phyloP scores from a whole-genome alignment of 805 yeast species.

The Candida berthetii region DNA sequence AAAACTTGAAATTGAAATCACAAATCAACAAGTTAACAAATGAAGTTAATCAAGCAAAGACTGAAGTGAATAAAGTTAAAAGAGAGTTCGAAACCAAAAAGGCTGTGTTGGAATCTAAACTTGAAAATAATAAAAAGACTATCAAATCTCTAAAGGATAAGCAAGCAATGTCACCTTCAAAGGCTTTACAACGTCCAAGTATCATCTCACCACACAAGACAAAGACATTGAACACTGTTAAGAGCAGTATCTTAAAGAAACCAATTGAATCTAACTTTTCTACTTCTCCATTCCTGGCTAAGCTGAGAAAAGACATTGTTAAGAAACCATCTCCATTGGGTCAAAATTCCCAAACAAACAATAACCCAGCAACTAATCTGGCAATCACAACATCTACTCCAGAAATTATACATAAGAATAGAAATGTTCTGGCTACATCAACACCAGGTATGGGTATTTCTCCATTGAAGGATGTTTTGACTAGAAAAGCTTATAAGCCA shows the following conservation, averaged over 20 bases:
- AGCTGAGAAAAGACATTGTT: neutral
- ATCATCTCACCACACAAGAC: constrained; percentile 11
- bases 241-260: constrained; percentile 4
- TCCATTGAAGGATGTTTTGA: constrained; percentile 13
- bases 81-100: constrained; percentile 26
- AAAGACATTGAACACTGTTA: neutral
- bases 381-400: constrained; percentile 9
- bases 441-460: constrained; percentile 18
- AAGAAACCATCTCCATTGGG: no score
- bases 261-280: constrained; percentile 11
- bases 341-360: no score
- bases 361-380: neutral
- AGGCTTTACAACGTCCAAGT: constrained; percentile 2
- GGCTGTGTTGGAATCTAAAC: constrained; percentile 27
- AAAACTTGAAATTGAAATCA: constrained; percentile 25
- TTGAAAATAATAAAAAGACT: constrained; percentile 26
- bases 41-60: constrained; percentile 22
- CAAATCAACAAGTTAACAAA: constrained; percentile 26
- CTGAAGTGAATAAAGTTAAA: constrained; percentile 22
- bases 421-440: constrained; percentile 16
- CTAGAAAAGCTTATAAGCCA: constrained; percentile 7
- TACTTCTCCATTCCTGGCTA: constrained; percentile 17
- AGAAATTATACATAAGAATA: constrained; percentile 2
- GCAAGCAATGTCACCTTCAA: constrained; percentile 3
- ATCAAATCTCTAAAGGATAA: constrained; percentile 20